Base-by-base conservation (phyloP, 345 rosid genomes). In the Linum usitatissimum region DNA sequence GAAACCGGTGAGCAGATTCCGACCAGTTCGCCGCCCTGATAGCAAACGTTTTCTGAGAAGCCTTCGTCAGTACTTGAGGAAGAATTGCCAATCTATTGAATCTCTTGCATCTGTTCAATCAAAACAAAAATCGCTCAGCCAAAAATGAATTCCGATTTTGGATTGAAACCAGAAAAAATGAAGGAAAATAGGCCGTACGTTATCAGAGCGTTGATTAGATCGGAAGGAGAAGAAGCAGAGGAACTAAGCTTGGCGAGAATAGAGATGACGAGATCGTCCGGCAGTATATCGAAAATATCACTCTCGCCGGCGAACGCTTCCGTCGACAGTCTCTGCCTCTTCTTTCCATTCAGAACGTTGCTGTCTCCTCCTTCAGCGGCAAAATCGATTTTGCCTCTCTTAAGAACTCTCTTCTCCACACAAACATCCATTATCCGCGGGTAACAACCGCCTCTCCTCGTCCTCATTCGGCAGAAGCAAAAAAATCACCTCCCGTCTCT, bases 1-100 rank as follows among this genome's bases (percentile, higher is more conserved):
- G 73, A 64, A 93, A 87, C 55, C 87, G 84, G 71, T 90, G 97
- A 56, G 92, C 81, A 9, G 87, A 75, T 28, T 93, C 99, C 4
- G 90, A 84, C 99, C 99, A 93, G 21, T 77, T 84, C 5, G 62
- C 64, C 17, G 97, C 92, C 68, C 70, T 81, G 7, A 90, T 65
- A 12, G 87, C 86, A 1, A 93, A 71, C 7, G 76, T 70, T 65
- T 78, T 82, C 0, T 69, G 72, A 15, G 87, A 85, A 2, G 91
- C 87, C 75, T 78, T 81, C 1, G 92, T 73, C 6, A 93, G 68
- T 7, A 90, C 94, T 17, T 76, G 48, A 18, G 88, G 64, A 64
- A 77, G 63, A 20, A 70, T 70, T 40, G 85, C 96, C 66, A 90
- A 76, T 0, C 84, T 68, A 14, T 84, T 84, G 20, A 93, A 74